Evolutionary conservation across 2,329 filamentous ascomycete genomes (phyloP).

Genomic region (Xylariaceae sp.): DNA sequence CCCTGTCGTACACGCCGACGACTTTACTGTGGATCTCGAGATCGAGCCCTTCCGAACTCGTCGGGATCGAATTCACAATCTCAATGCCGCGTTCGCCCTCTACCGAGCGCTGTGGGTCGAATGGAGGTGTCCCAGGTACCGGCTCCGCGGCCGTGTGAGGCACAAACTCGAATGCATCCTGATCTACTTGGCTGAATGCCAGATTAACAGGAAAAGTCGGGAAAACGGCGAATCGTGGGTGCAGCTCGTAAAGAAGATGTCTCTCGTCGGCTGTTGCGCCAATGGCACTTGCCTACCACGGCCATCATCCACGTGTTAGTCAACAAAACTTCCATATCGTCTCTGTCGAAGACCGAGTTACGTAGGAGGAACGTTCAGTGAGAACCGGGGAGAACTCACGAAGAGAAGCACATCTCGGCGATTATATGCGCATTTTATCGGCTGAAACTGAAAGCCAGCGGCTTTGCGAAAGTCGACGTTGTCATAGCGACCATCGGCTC

Average conservation of each 20-base stretch:
- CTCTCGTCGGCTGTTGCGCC: conserved; percentile 36
- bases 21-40: conserved; percentile 36
- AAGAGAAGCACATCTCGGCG: conserved; percentile 41
- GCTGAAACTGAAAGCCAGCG: conserved; percentile 12
- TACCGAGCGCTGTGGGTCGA: conserved; percentile 16
- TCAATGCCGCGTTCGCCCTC: conserved; percentile 18
- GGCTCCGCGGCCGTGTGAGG: conserved; percentile 14
- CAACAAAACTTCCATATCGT: background rate
- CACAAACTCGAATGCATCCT: conserved; percentile 30
- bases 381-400: conserved; percentile 23
- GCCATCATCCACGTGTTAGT: background rate
- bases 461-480: conserved; percentile 20
- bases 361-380: background rate
- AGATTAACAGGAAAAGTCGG: conserved; percentile 45
- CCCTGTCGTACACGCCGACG: conserved; percentile 43
- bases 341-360: background rate
- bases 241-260: conserved; percentile 41
- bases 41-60: conserved; percentile 15
- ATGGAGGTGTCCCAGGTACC: conserved; percentile 16
- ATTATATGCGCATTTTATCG: conserved; percentile 29
- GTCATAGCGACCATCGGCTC: conserved; percentile 17
- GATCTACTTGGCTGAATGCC: conserved; percentile 41
- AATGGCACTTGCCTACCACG: conserved; percentile 36
- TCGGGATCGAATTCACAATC: conserved; percentile 15
- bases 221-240: conserved; percentile 41